Evolutionary conservation across 148 eudicot genomes (phyloP).

Genomic region (Silene conica): DNA sequence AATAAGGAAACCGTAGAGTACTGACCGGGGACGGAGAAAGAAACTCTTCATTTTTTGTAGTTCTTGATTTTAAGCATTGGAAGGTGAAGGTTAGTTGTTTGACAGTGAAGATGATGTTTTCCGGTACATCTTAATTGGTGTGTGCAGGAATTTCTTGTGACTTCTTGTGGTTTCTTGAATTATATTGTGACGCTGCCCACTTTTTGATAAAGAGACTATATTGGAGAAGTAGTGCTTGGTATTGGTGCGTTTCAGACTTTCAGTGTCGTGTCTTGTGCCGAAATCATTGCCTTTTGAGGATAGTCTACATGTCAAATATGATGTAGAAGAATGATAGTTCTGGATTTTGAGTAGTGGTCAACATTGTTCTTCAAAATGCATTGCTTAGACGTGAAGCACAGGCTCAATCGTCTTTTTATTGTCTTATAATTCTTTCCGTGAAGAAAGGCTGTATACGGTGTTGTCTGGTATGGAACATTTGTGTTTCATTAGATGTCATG

Average conservation of each 20-base stretch:
- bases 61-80: neutral
- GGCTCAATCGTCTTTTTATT: neutral
- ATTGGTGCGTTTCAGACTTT: neutral
- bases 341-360: neutral
- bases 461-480: neutral
- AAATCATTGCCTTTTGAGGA: neutral
- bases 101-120: neutral
- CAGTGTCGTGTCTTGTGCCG: neutral
- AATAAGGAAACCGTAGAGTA: too few species aligned
- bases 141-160: neutral
- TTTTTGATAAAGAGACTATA: neutral
- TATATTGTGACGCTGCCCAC: neutral
- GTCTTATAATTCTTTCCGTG: neutral
- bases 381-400: neutral
- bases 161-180: neutral
- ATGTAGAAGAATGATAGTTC: neutral
- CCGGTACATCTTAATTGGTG: neutral
- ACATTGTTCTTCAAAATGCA: neutral
- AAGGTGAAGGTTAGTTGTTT: neutral
- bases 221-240: neutral
- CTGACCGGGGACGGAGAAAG: too few species aligned
- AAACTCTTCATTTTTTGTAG: too few species aligned
- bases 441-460: neutral
- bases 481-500: neutral
- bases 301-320: neutral